Percentiles rank a stretch among this genome's conserved stretches.
These are phyloP conservation scores for Talaromyces rugulosus DNA, from an alignment of 2,329 filamentous ascomycete genomes.

Conservation along the genomic window DNA sequence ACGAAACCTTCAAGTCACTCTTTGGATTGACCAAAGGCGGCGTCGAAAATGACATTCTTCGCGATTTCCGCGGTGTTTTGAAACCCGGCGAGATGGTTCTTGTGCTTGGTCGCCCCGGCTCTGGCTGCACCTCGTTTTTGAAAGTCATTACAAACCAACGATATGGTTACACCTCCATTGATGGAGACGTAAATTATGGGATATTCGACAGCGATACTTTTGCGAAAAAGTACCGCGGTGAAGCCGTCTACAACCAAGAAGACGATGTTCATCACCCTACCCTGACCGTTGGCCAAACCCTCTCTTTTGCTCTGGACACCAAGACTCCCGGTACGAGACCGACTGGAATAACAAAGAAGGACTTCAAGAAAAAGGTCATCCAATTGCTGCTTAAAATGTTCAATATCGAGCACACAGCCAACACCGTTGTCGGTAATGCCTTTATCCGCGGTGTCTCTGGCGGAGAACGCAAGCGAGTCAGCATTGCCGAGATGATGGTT, in stretches of 20 bases:
- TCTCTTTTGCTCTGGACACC: slow-evolving; percentile 78
- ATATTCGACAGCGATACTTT: slow-evolving; percentile 69
- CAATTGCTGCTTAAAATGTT: slow-evolving; percentile 81
- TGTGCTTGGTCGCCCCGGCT: slow-evolving; percentile 71
- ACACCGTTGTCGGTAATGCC: slow-evolving; percentile 79
- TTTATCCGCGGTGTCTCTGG: slow-evolving; percentile 78
- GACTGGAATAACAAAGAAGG: slow-evolving; percentile 43
- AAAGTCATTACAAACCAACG: slow-evolving; percentile 66
- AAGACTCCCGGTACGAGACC: slow-evolving; percentile 80
- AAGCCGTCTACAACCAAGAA: slow-evolving; percentile 73
- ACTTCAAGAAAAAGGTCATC: slow-evolving; percentile 58
- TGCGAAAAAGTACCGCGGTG: slow-evolving; percentile 66
- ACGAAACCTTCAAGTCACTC: slow-evolving; percentile 59
- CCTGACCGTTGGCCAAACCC: slow-evolving; percentile 80
- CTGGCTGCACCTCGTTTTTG: slow-evolving; percentile 68
- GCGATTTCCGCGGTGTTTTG: slow-evolving; percentile 58
- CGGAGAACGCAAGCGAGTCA: slow-evolving; percentile 74
- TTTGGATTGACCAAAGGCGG: slow-evolving; percentile 65
- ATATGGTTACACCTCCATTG: slow-evolving; percentile 56
- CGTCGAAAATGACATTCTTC: slow-evolving; percentile 67
- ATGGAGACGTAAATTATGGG: slow-evolving; percentile 73
- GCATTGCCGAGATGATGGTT: slow-evolving; percentile 78
- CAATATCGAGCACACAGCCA: slow-evolving; percentile 82
- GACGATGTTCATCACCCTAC: slow-evolving; percentile 84
- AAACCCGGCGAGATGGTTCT: slow-evolving; percentile 86